Percentiles rank a stretch among this genome's conserved stretches.
These are phyloP conservation scores for Phytopythium delawarense DNA, from an alignment of 352 stramenopile species.

Conservation along the genomic window DNA sequence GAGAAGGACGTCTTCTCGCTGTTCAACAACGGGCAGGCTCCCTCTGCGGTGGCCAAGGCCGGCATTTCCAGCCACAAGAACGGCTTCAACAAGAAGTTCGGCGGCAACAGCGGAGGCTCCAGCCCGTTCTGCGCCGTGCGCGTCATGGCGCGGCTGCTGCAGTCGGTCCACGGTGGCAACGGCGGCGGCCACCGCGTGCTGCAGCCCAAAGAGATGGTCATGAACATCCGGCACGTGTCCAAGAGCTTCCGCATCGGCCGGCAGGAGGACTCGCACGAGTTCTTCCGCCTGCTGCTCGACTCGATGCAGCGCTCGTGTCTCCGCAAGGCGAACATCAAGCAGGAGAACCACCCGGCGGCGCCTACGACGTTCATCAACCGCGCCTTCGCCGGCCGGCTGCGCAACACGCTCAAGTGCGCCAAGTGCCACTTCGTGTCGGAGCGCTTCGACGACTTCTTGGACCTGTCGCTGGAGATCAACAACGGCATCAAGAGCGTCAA, in stretches of 20 bases:
- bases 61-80: constrained; percentile 19
- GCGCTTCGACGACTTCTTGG: constrained; percentile 82
- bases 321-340: constrained; percentile 67
- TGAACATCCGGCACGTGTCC: constrained; percentile 82
- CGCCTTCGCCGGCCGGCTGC: constrained; percentile 82
- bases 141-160: constrained; percentile 62
- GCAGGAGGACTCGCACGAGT: constrained; percentile 92
- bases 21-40: constrained; percentile 22
- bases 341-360: constrained; percentile 47
- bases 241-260: constrained; percentile 85
- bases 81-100: constrained; percentile 15
- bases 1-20: constrained; percentile 41
- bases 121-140: constrained; percentile 50
- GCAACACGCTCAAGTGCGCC: constrained; percentile 80
- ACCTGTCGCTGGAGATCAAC: constrained; percentile 87
- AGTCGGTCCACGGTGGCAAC: constrained; percentile 42
- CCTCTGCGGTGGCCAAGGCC: constrained; percentile 6
- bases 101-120: constrained; percentile 16
- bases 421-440: constrained; percentile 82
- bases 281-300: constrained; percentile 87
- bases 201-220: constrained; percentile 77
- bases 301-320: constrained; percentile 80
- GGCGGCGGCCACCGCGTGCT: constrained; percentile 36
- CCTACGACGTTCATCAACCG: constrained; percentile 80
- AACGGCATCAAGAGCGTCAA: constrained; percentile 71